Evolutionary conservation across 371 early-diverging fungal species (phyloP), one percentile per base, ranked within the genome.

Genomic region (Encephalitozoon intestinalis): DNA sequence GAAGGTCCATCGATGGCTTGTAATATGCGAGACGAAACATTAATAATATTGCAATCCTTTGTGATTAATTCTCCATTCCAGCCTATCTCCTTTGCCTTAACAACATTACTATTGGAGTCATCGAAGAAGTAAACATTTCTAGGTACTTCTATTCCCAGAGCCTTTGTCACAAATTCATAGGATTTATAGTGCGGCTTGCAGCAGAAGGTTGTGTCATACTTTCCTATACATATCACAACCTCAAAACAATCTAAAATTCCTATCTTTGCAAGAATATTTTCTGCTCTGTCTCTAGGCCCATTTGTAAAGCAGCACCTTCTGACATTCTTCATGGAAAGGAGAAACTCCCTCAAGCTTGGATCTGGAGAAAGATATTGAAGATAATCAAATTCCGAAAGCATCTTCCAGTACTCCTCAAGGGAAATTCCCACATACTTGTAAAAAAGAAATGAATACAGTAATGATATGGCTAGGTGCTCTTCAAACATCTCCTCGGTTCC

Each of bases 291-390:
- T 26, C 37, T 9, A 21, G 41, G 28, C 0, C 73, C 80, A 54
- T 80, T 80, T 30, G 80, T 80, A 54, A 80, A 77, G 49, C 72
- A 72, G 12, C 52, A 72, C 37, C 41, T 77, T 25, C 78, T 70
- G 8, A 44, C 31, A 58, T 31, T 58, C 9, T 15, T 37, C 23
- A 79, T 53, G 40, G 46, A 67, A 21, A 46, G 30, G 15, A 79
- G 44, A 9, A 63, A 53, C 4, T 37, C 49, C 34, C 39, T 75
- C 67, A 79, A 37, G 2, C 41, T 34, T 25, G 21, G 30, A 54
- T 79, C 77, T 23, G 25, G 30, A 3, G 34, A 41, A 28, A 79
- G 31, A 71, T 53, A 69, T 40, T 66, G 43, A 1, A 23, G 21
- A 49, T 49, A 72, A 15, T 70, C 66, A 31, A 34, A 34, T 15